Base-by-base conservation (phyloP, 192 early-diverging fungal genomes). In the Coemansia sp. region DNA sequence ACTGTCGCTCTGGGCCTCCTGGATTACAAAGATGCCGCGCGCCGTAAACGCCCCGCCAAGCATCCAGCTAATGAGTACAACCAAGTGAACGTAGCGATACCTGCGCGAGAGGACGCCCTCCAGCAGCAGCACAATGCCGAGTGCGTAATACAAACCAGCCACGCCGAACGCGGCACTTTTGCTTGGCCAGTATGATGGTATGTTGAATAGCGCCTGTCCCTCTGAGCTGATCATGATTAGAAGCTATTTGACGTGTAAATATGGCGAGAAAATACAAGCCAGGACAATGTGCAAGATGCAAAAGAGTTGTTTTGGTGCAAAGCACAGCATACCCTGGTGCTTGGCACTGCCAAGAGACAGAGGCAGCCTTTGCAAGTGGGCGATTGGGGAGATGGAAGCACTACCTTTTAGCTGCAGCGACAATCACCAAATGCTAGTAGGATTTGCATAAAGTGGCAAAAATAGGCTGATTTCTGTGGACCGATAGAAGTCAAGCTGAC, bases 41-140 rank as follows among this genome's bases (percentile, higher is more conserved):
- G 65, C 65, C 10, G 40, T 47, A 25, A 67, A 67, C 6, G 65
- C 65, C 12, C 56, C 65, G 17, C 65, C 65, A 12, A 67, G 65
- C 42, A 67, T 47, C 41, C 57, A 37, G 10, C 40, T 57, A 47
- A 59, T 49, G 5, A 67, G 65, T 11, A 59, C 43, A 4, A 19
- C 43, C 36, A 57, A 24, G 49, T 54, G 64, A 12, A 54, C 32
- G 12, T 41, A 42, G 25, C 39, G 27, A 65, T 54, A 36, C 12
- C 51, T 65, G 22, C 17, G 49, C 25, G 53, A 49, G 22, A 37
- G 51, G 6, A 54, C 2, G 29, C 64, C 51, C 53, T 65, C 49
- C 11, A 57, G 3, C 8, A 51, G 22, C 8, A 65, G 25, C 9
- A 65, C 27, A 12, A 65, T 9, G 3, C 51, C 64, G 11, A 57